A percentile compares a stretch with the other conserved stretches of the same genome.
Conservation (phyloP, 2,329 filamentous ascomycete species). For the Ceratocystis lukuohia region DNA sequence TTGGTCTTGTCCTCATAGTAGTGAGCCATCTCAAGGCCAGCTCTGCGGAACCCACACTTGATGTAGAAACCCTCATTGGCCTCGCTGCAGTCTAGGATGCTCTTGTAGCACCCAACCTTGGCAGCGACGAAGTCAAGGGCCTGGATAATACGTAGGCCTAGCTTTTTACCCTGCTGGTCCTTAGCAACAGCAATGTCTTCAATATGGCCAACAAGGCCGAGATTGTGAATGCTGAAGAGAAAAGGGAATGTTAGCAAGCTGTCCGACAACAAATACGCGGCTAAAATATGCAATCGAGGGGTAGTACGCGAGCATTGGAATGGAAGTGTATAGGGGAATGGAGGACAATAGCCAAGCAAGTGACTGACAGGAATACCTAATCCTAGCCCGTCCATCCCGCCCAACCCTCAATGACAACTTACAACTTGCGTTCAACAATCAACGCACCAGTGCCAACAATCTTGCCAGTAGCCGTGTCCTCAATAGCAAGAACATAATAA, state of each 20-base stretch:
- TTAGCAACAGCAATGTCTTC: constrained; percentile 94
- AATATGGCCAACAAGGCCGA: constrained; percentile 83
- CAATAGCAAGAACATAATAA: constrained; percentile 79
- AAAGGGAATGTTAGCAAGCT: not conserved
- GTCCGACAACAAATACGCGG: not conserved
- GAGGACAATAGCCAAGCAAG: not conserved
- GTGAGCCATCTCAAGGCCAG: constrained; percentile 92
- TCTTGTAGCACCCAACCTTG: constrained; percentile 90
- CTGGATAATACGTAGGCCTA: constrained; percentile 84
- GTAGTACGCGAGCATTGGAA: not conserved
- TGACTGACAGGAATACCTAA: not conserved
- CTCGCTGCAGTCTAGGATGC: constrained; percentile 91
- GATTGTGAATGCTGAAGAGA: constrained; percentile 53
- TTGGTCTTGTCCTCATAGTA: constrained; percentile 60
- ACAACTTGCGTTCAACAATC: constrained; percentile 91
- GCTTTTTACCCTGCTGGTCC: constrained; percentile 94
- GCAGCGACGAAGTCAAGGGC: constrained; percentile 80
- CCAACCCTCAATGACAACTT: constrained; percentile 28
- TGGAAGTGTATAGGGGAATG: not conserved
- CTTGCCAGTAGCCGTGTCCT: constrained; percentile 47
- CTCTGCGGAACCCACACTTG: constrained; percentile 89
- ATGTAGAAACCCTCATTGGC: constrained; percentile 95
- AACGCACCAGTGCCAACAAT: constrained; percentile 86
- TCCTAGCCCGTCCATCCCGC: not conserved
- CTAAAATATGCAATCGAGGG: not conserved